These are phyloP conservation scores for Thermochaetoides thermophila DNA, from an alignment of 495 filamentous ascomycete genomes.

Conservation along the genomic window DNA sequence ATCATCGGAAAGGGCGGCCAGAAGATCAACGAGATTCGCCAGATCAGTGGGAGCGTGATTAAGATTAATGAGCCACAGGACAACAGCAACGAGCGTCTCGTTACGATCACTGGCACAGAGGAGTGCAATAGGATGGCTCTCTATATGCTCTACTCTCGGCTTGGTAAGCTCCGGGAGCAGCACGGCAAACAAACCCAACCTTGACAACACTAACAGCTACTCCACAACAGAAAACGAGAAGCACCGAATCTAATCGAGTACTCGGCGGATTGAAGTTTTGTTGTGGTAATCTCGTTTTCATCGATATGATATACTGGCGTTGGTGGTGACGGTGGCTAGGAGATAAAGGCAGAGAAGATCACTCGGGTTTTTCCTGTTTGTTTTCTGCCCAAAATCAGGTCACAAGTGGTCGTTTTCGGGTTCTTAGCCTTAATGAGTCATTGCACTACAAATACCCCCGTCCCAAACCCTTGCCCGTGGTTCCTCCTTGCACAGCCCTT, in stretches of 20 bases:
- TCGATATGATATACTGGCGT: slow-evolving; percentile 10
- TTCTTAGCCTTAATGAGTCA: slow-evolving; percentile 12
- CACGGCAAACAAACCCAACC: slow-evolving; percentile 5
- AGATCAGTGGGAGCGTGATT: slow-evolving; percentile 92
- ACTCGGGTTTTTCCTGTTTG: slow-evolving; percentile 8
- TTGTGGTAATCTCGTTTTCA: slow-evolving; percentile 2
- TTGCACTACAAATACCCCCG: slow-evolving; percentile 4
- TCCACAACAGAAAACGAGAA: slow-evolving; percentile 61
- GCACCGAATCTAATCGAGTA: slow-evolving; percentile 36
- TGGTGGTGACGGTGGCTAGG: slow-evolving; percentile 6
- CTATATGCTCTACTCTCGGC: slow-evolving; percentile 94
- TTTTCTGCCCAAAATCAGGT: slow-evolving; percentile 5
- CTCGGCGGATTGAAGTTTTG: not conserved
- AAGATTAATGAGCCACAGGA: slow-evolving; percentile 99
- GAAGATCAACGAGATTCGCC: slow-evolving; percentile 98
- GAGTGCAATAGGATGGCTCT: slow-evolving; percentile 98
- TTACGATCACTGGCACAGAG: slow-evolving; percentile 93
- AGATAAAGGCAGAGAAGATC: slow-evolving; percentile 8
- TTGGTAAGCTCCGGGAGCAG: slow-evolving; percentile 51
- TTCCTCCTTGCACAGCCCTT: not conserved
- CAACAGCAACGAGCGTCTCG: slow-evolving; percentile 93
- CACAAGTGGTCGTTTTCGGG: slow-evolving; percentile 3
- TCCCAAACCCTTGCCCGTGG: slow-evolving; percentile 1
- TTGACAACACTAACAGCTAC: slow-evolving; percentile 10
- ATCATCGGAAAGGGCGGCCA: slow-evolving; percentile 98